Conservation (phyloP, 2,329 filamentous ascomycete genomes). For the Pseudogymnoascus sp. region DNA sequence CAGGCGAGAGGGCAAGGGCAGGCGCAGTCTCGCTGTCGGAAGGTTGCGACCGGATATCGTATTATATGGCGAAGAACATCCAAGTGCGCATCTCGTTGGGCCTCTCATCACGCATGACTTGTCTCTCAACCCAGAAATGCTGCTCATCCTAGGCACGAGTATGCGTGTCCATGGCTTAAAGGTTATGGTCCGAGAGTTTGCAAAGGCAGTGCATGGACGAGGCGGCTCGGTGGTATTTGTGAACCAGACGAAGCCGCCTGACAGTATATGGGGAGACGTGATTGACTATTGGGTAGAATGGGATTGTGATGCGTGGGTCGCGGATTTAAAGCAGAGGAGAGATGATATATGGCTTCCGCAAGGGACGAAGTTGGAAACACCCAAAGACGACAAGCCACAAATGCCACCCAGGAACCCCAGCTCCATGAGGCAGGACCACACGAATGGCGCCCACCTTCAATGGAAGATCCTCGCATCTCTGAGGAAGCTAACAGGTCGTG, state of each 20-base stretch:
- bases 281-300: constrained; percentile 68
- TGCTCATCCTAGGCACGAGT: constrained; percentile 64
- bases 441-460: constrained; percentile 3
- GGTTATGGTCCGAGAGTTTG: constrained; percentile 61
- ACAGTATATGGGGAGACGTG: constrained; percentile 63
- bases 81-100: constrained; percentile 57
- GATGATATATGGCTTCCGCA: constrained; percentile 26
- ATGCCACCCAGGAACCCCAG: background rate
- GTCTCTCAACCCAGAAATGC: constrained; percentile 52
- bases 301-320: constrained; percentile 68
- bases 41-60: constrained; percentile 65
- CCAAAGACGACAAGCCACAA: constrained; percentile 13
- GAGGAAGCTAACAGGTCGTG: background rate
- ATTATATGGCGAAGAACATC: constrained; percentile 66
- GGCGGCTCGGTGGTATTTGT: constrained; percentile 65
- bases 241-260: constrained; percentile 62
- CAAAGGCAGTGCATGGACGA: constrained; percentile 56
- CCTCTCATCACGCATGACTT: constrained; percentile 61
- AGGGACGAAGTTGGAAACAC: constrained; percentile 14
- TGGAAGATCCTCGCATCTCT: background rate
- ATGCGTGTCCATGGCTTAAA: constrained; percentile 64
- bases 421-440: background rate
- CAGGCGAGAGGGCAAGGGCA: constrained; percentile 54
- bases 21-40: constrained; percentile 58
- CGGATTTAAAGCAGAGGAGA: constrained; percentile 39